Evolutionary conservation across 2,329 filamentous ascomycete genomes (phyloP), one percentile per base, ranked within the genome.

Genomic region (Aureobasidium lini): DNA sequence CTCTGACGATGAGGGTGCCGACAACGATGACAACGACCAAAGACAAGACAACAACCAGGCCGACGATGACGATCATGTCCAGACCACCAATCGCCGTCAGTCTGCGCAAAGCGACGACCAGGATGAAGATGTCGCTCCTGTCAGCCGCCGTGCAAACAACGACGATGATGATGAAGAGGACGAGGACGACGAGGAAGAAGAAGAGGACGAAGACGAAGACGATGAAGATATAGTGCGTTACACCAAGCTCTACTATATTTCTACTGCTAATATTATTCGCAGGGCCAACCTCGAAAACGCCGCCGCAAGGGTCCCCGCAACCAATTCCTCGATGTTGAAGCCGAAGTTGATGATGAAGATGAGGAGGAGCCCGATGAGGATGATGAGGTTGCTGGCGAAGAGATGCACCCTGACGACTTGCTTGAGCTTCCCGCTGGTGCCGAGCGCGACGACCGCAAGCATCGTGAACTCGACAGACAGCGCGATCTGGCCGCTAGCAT

Each of bases 301-400:
- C 76, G 81, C 69, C 87, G 86, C 72, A 84, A 84, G 71, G 85
- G 88, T 64, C 82, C 83, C 64, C 84, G 90, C 64, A 89, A 90
- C 67, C 86, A 88, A 69, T 96, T 96, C 84, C 86, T 99, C 76
- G 94, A 99, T 84, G 90, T 93, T 69, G 94, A 99, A 80, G 94
- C 94, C 72, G 94, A 96, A 76, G 94, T 99, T 66, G 94, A 97
- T 70, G 94, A 89, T 61, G 86, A 95, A 64, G 91, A 95, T 67
- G 91, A 96, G 67, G 89, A 90, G 65, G 87, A 83, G 65, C 89
- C 89, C 62, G 90, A 95, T 64, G 90, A 95, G 54, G 93, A 96
- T 66, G 90, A 95, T 66, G 91, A 95, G 58, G 85, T 89, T 61
- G 86, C 91, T 66, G 90, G 81, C 60, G 90, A 90, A 60, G 89